Evolutionary conservation across 1,284 basidiomycete species (phyloP).

Genomic region (Earliella scabrosa): DNA sequence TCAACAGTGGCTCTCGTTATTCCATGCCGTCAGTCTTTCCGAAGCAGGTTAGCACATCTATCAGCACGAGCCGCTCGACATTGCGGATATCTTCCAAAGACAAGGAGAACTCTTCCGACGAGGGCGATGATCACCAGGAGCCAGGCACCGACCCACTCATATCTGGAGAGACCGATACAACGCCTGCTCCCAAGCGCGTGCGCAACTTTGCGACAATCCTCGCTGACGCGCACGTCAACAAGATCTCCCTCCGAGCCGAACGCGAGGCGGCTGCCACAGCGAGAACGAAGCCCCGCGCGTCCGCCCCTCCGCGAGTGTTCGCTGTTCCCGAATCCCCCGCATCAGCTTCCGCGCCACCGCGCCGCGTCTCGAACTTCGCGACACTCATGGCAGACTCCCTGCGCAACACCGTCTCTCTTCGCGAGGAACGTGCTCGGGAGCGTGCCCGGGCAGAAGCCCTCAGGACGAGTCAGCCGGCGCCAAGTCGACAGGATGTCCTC

Average conservation of each 20-base stretch:
- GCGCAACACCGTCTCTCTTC: constrained; percentile 38
- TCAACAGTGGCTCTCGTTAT: no score
- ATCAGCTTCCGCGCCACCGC: constrained; percentile 2
- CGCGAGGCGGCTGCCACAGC: constrained; percentile 29
- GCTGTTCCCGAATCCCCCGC: background rate
- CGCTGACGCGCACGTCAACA: constrained; percentile 47
- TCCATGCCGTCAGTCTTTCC: no score
- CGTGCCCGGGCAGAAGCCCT: background rate
- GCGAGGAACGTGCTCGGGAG: constrained; percentile 17
- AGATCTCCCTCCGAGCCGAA: constrained; percentile 36
- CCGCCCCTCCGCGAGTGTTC: constrained; percentile 4
- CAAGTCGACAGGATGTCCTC: no score
- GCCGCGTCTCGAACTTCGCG: constrained; percentile 34
- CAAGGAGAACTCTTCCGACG: constrained; percentile 14
- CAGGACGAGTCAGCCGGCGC: background rate
- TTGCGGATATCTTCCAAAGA: no score
- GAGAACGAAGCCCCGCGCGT: constrained; percentile 3
- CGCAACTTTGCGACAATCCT: constrained; percentile 47
- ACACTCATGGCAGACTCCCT: constrained; percentile 51
- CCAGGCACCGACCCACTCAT: constrained; percentile 1
- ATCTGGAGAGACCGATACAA: background rate
- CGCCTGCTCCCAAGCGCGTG: constrained; percentile 6
- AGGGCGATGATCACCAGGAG: constrained; percentile 7
- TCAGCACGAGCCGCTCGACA: no score
- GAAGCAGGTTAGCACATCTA: no score